phyloP scores from a whole-genome alignment of 2,329 filamentous ascomycete species.

The Penicillium psychrosexuale region DNA sequence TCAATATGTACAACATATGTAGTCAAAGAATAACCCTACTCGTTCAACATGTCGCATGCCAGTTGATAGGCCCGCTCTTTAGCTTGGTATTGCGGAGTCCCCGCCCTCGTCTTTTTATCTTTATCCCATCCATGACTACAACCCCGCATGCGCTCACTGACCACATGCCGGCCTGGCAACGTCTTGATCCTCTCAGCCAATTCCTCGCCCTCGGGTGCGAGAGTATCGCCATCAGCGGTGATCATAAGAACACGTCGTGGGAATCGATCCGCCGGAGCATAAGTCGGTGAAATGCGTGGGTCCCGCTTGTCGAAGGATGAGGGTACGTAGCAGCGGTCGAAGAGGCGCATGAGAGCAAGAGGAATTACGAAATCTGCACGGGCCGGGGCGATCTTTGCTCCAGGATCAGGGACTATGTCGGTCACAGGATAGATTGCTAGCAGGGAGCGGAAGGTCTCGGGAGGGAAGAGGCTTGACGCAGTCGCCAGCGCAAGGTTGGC shows the following conservation, averaged over 20 bases:
- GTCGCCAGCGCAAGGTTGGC: constrained; percentile 40
- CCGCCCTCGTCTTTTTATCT: constrained; percentile 35
- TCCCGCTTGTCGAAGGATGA: constrained; percentile 26
- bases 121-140: constrained; percentile 44
- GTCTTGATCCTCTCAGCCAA: constrained; percentile 26
- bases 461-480: constrained; percentile 28
- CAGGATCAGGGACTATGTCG: constrained; percentile 23
- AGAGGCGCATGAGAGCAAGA: constrained; percentile 25
- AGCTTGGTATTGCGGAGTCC: constrained; percentile 27
- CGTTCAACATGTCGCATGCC: constrained; percentile 31
- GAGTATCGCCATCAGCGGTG: constrained; percentile 29
- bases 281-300: constrained; percentile 33
- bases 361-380: constrained; percentile 23
- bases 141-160: constrained; percentile 33
- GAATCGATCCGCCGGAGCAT: constrained; percentile 26
- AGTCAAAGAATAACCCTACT: neutral
- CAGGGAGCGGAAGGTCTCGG: constrained; percentile 31
- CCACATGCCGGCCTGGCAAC: constrained; percentile 23
- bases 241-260: constrained; percentile 32
- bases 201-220: constrained; percentile 31
- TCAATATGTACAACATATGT: neutral
- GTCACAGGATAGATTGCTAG: constrained; percentile 35
- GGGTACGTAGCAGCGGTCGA: constrained; percentile 31
- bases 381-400: constrained; percentile 24
- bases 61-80: constrained; percentile 37